Evolutionary conservation across 495 filamentous ascomycete genomes (phyloP), one percentile per base, ranked within the genome.

Genomic region (Margaritispora aquatica): DNA sequence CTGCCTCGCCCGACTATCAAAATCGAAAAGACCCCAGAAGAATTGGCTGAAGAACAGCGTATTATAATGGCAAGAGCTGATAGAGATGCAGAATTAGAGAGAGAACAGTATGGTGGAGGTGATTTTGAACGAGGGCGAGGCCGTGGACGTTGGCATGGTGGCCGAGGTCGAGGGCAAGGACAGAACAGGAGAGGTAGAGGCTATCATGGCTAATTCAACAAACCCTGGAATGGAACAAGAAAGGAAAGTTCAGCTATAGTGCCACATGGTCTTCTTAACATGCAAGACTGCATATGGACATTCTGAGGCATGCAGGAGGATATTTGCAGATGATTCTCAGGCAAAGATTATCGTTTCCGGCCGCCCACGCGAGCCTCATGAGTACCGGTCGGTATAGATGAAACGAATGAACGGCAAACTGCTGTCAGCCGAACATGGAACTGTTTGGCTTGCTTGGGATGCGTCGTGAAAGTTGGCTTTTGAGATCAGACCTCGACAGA

Each of bases 1-100:
- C 78, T 97, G 59, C 84, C 86, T 63, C 84, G 82, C 66, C 90
- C 92, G 2, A 67, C 62, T 2, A 55, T 68, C 1, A 62, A 26
- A 26, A 52, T 70, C 19, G 66, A 66, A 27, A 54, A 51, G 47
- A 61, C 63, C 51, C 55, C 60, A 7, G 68, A 65, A 44, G 68
- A 67, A 34, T 51, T 68, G 9, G 66, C 59, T 19, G 65, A 68
- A 51, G 66, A 66, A 47, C 62, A 69, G 55, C 57, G 57, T 27
- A 53, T 63, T 62, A 60, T 63, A 29, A 65, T 59, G 63, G 71
- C 68, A 63, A 74, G 72, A 54, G 66, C 70, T 57, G 71, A 69
- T 49, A 44, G 59, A 57, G 64, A 66, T 61, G 73, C 71, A 49
- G 70, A 67, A 64, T 47, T 60, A 60, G 63, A 70, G 60, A 21